Base-by-base conservation (phyloP, 441 rosid genomes). In the Pelargonium citronellum region DNA sequence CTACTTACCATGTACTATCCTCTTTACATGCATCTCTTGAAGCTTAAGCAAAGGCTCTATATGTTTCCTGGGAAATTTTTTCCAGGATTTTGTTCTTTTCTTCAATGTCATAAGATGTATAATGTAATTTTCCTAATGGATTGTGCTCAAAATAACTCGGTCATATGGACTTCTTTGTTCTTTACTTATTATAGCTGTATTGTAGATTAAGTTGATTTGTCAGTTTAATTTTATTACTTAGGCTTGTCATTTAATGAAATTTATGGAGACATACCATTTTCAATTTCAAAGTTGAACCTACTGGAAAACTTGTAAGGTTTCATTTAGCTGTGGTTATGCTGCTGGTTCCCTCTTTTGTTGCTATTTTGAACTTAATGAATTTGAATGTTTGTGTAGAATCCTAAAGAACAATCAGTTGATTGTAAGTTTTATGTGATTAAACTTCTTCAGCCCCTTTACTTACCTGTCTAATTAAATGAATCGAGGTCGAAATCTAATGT, bases 221-320 rank as follows among this genome's bases (percentile, higher is more conserved):
- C 34, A 27, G 34, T 27, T 27, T 27, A 22, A 22, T 22, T 22
- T 20, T 9, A 22, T 17, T 60, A 19, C 24, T 15, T 2, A 80
- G 98, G 91, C 39, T 73, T 95, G 64, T 92, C 99, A 0, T 79
- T 78, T 46, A 95, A 92, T 67, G 43, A 74, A 49, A 77, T 95
- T 5, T 72, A 67, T 75, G 99, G 98, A 19, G 99, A 91, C 72
- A 79, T 95, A 27, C 99, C 99, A 0, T 95, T 85, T 74, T 91
- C 98, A 0, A 69, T 91, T 51, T 92, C 99, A 0, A 95, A 83
- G 81, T 91, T 95, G 12, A 95, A 92, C 78, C 83, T 74, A 22
- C 85, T 95, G 12, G 95, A 92, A 69, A 2, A 27, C 34, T 27
- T 27, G 34, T 27, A 27, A 27, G 34, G 34, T 27, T 27, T 27